A percentile compares a stretch with the other conserved stretches of the same genome.
Evolutionary conservation across 768 basidiomycete genomes (phyloP).

Genomic region (Naganishia vaughanmartiniae): DNA sequence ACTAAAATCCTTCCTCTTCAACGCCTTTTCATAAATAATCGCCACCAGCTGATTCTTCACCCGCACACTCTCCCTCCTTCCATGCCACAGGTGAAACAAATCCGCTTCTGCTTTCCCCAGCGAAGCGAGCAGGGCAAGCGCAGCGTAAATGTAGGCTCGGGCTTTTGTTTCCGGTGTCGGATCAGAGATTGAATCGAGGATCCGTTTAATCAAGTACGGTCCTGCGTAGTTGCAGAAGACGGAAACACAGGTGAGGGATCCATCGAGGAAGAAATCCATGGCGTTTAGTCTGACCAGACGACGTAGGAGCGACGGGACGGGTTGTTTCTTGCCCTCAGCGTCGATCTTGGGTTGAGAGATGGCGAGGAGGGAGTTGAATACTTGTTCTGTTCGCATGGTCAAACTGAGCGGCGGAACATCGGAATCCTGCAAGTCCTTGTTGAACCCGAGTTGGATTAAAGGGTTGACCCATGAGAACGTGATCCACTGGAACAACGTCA

Average conservation of each 20-base stretch:
- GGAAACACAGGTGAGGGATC: conserved; percentile 64
- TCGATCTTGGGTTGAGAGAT: conserved; percentile 12
- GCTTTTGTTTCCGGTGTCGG: conserved; percentile 60
- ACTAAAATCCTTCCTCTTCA: conserved; percentile 78
- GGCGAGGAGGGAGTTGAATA: conserved; percentile 24
- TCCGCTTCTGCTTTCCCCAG: conserved; percentile 57
- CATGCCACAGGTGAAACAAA: conserved; percentile 58
- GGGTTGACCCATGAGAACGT: conserved; percentile 48
- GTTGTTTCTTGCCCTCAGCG: conserved; percentile 1
- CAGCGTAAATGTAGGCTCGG: conserved; percentile 72
- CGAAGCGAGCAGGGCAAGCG: conserved; percentile 67
- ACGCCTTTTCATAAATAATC: conserved; percentile 78
- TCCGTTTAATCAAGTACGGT: conserved; percentile 79
- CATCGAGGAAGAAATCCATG: conserved; percentile 60
- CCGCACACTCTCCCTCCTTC: conserved; percentile 70
- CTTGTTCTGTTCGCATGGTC: conserved; percentile 39
- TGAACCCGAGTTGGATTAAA: conserved; percentile 41
- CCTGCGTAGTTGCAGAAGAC: conserved; percentile 74
- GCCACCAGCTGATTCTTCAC: conserved; percentile 69
- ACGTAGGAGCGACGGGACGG: conserved; percentile 31
- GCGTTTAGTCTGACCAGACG: conserved; percentile 40
- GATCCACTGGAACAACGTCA: conserved; percentile 45
- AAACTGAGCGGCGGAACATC: conserved; percentile 43
- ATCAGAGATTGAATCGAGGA: conserved; percentile 45
- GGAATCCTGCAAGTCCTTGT: conserved; percentile 42